A percentile compares a stretch with the other conserved stretches of the same genome.
These are phyloP conservation scores for Nematocida displodere DNA, from an alignment of 371 early-diverging fungal genomes.

Conservation along the genomic window DNA sequence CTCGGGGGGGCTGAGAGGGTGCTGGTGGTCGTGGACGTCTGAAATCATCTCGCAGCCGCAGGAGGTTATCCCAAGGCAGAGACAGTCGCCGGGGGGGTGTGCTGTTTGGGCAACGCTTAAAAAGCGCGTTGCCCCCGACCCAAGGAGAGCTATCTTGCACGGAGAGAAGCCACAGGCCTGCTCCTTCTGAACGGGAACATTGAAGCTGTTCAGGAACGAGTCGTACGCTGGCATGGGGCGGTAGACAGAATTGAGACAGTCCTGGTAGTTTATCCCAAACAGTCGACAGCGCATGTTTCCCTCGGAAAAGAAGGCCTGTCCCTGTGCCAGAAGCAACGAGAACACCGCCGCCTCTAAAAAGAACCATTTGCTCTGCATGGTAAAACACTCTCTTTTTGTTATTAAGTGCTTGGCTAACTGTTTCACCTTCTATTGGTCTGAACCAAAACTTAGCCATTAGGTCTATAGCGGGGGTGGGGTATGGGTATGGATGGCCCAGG, in stretches of 20 bases:
- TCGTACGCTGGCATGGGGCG: conserved; percentile 50
- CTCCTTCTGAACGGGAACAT: conserved; percentile 54
- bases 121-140: not conserved
- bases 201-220: conserved; percentile 53
- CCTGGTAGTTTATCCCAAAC: conserved; percentile 45
- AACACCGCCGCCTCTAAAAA: not conserved
- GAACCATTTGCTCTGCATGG: not conserved
- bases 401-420: not conserved
- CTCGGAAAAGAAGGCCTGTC: not conserved
- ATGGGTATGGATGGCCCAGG: not conserved
- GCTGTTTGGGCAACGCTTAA: conserved; percentile 18
- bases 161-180: conserved; percentile 28
- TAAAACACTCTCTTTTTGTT: conserved; percentile 8
- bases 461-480: not conserved
- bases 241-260: conserved; percentile 55
- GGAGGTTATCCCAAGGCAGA: conserved; percentile 16
- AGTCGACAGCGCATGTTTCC: conserved; percentile 14
- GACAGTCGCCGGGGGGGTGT: conserved; percentile 36
- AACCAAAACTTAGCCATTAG: conserved; percentile 1
- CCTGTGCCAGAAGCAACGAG: not conserved
- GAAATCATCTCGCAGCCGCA: conserved; percentile 28
- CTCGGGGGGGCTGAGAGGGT: too few species aligned
- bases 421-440: conserved; percentile 21
- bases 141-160: conserved; percentile 46
- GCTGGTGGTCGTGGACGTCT: not conserved